Conservation (phyloP, 129 eudicot species). For the Flaveria robusta region DNA sequence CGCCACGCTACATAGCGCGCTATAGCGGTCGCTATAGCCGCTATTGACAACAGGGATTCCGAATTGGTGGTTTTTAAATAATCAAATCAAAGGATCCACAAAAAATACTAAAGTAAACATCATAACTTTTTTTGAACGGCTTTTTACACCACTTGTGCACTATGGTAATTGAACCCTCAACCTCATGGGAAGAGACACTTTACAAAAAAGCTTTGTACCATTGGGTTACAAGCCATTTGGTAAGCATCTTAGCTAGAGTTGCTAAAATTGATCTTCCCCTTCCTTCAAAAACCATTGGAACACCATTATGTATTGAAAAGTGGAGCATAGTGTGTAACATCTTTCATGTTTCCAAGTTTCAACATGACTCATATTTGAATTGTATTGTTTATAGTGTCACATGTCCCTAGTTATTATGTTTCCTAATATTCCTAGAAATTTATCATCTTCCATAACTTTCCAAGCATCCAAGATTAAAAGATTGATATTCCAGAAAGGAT, state of each 20-base stretch:
- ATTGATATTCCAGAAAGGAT: slow-evolving; percentile 2
- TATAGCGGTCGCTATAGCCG: too few species aligned
- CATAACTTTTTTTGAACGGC: too few species aligned
- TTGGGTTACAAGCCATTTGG: too few species aligned
- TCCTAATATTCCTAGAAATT: background rate
- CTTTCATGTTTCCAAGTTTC: background rate
- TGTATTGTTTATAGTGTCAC: background rate
- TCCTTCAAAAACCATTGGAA: background rate
- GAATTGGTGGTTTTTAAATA: background rate
- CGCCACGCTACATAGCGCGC: too few species aligned
- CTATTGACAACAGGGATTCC: too few species aligned
- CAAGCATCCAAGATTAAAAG: slow-evolving; percentile 10
- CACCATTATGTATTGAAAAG: background rate
- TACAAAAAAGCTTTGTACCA: too few species aligned
- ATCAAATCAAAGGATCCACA: background rate
- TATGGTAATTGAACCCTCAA: too few species aligned
- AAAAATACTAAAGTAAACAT: background rate
- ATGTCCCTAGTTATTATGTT: slow-evolving; percentile 8
- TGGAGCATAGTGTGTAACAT: background rate
- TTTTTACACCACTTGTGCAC: too few species aligned
- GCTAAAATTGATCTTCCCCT: background rate
- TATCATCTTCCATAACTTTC: background rate
- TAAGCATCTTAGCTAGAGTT: slow-evolving; percentile 4
- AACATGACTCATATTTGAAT: background rate
- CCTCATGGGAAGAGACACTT: too few species aligned